Evolutionary conservation across 1,139 yeast genomes (phyloP), one percentile per base, ranked within the genome.

Genomic region (Debaryomyces nepalensis): DNA sequence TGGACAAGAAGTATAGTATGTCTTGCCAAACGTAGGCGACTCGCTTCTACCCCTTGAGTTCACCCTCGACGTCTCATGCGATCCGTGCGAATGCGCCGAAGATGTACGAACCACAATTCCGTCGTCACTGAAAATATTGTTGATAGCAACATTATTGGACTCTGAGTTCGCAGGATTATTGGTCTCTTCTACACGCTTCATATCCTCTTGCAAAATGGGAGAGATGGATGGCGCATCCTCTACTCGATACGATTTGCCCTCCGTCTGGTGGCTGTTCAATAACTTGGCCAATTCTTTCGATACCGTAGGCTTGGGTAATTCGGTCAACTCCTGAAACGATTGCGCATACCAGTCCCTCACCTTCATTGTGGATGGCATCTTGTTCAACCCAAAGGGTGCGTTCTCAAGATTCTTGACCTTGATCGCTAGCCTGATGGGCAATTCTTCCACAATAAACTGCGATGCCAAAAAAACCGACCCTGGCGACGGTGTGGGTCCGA

Each of bases 261-360:
- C 31, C 11, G 16, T 22, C 10, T 23, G 21, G 16, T 24, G 22
- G 24, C 23, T 34, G n/a, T 55, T 62, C 44, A 79, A 61, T 41
- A 77, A 49, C 40, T 65, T 56, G 14, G 58, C 56, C 48, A 79
- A 60, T 33, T 67, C 64, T 2, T 64, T 73, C 35, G 68, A 66
- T 27, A 81, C 64, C 6, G 44, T 53, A 0, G 85, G 85, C 47
- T 75, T 74, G 6, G 78, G 77, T 41, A 81, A 61, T 34, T 75
- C 68, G 9, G 87, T 81, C 52, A 89, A 73, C 57, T 89, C 97
- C 54, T 88, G 90, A 61, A 89, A 90, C 12, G 93, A 84, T 62
- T 88, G 95, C 2, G 95, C 93, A 58, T 90, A 90, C 97, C 97
- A 90, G 58, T 87, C 82, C 49, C 84, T 79, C 15, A 90, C 97